Evolutionary conservation across 2,329 filamentous ascomycete genomes (phyloP).

Genomic region (Aspergillus sp.): DNA sequence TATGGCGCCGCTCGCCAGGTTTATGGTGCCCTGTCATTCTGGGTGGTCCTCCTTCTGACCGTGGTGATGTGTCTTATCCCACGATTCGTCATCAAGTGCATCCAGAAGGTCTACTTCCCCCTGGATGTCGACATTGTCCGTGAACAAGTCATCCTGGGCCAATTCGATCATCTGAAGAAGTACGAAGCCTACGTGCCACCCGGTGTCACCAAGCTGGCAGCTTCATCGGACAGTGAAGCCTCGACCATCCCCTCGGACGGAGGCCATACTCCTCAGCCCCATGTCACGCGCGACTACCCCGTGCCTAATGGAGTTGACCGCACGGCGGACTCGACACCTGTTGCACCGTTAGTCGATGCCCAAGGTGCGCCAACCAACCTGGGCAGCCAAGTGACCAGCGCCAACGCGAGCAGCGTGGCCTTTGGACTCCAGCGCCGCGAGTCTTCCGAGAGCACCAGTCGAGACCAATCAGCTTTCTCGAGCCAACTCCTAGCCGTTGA

Average conservation of each 20-base stretch:
- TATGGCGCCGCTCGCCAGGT: slow-evolving; percentile 2
- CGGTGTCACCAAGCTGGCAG: slow-evolving; percentile 1
- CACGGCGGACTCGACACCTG: slow-evolving; percentile 8
- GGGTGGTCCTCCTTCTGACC: slow-evolving; percentile 5
- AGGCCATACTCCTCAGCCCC: not conserved
- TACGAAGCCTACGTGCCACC: slow-evolving; percentile 7
- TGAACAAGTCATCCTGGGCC: slow-evolving; percentile 6
- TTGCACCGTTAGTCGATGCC: not conserved
- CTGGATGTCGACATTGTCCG: slow-evolving; percentile 9
- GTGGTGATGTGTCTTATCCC: slow-evolving; percentile 5
- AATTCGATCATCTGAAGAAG: slow-evolving; percentile 4
- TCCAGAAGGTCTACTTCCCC: slow-evolving; percentile 8
- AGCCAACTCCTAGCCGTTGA: not conserved
- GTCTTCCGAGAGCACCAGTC: not conserved
- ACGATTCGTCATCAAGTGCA: slow-evolving; percentile 8
- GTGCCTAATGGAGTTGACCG: not conserved
- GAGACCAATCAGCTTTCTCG: not conserved
- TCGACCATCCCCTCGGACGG: not conserved
- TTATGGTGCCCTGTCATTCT: slow-evolving; percentile 6
- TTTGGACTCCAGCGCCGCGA: slow-evolving; percentile 3
- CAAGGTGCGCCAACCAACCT: slow-evolving; percentile 1
- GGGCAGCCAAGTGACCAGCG: slow-evolving; percentile 2
- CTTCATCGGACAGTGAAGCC: not conserved
- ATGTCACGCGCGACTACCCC: not conserved
- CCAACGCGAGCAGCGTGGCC: slow-evolving; percentile 2